phyloP scores from a whole-genome alignment of 257 asterid genomes.

The Catharanthus roseus region DNA sequence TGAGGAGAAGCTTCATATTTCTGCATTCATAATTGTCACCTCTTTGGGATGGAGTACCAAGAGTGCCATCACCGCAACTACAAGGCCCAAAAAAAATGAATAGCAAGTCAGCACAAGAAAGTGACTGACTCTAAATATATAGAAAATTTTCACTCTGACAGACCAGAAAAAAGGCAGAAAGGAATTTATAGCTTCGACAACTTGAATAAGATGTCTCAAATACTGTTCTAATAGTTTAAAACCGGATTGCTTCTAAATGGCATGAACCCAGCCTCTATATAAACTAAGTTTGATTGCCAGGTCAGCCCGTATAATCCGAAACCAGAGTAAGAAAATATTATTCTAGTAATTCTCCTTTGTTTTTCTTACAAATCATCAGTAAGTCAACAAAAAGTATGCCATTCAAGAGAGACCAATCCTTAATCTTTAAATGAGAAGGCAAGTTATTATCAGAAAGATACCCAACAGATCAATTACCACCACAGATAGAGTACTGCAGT shows the following conservation, averaged over 20 bases:
- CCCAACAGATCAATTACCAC: neutral
- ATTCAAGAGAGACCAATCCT: neutral
- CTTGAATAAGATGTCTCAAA: neutral
- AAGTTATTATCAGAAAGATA: neutral
- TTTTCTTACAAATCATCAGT: neutral
- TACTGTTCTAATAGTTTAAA: neutral
- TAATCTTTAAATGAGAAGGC: neutral
- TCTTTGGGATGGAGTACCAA: conserved; percentile 75
- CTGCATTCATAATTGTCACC: conserved; percentile 93
- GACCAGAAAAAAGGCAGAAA: neutral
- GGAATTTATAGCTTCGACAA: neutral
- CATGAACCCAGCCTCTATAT: neutral
- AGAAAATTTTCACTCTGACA: neutral
- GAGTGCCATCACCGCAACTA: conserved; percentile 98
- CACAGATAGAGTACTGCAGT: neutral
- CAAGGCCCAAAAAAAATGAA: conserved; percentile 25
- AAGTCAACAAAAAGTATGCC: too few species aligned
- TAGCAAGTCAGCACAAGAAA: neutral
- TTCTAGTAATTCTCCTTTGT: neutral
- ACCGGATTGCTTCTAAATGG: neutral
- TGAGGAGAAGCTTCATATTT: conserved; percentile 96
- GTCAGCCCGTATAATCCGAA: neutral
- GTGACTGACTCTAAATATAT: neutral
- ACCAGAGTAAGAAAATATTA: neutral
- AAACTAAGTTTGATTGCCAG: neutral